Evolutionary conservation across 176 grass and related monocot genomes (phyloP).

Genomic region (Phoenix roebelenii): DNA sequence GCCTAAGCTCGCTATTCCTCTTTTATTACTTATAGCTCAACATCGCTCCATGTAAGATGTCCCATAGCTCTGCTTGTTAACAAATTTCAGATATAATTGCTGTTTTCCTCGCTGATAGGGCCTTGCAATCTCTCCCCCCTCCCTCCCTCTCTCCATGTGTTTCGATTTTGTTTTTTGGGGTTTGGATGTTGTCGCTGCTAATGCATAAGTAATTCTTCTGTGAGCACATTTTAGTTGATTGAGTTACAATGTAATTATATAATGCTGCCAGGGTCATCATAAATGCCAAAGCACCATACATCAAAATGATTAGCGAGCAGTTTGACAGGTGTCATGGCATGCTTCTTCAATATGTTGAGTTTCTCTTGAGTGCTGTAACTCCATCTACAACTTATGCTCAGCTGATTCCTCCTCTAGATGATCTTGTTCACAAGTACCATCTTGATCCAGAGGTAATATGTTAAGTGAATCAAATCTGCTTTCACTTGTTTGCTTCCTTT

Average conservation of each 20-base stretch:
- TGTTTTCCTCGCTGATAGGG: not conserved
- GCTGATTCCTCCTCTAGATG: conserved; percentile 68
- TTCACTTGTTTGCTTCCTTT: not conserved
- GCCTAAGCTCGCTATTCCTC: conserved; percentile 87
- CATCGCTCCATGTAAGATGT: conserved; percentile 77
- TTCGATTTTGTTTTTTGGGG: too few species aligned
- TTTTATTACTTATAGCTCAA: conserved; percentile 94
- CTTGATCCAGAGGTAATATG: conserved; percentile 84
- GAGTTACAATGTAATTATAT: too few species aligned
- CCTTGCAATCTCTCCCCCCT: too few species aligned
- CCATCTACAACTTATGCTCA: conserved; percentile 57
- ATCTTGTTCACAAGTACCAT: conserved; percentile 86
- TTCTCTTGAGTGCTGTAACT: conserved; percentile 76
- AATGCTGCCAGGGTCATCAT: conserved; percentile 57
- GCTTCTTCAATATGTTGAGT: conserved; percentile 95
- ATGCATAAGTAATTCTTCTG: too few species aligned
- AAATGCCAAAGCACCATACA: conserved; percentile 85
- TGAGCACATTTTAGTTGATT: too few species aligned
- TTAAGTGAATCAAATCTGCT: not conserved
- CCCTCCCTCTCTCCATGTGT: too few species aligned
- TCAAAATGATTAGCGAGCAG: conserved; percentile 99
- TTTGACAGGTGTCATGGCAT: conserved; percentile 97
- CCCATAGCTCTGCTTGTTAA: not conserved
- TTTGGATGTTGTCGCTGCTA: too few species aligned
- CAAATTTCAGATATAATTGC: not conserved